Conservation (phyloP, 768 basidiomycete species). For the Melanogaster broomeanus region DNA sequence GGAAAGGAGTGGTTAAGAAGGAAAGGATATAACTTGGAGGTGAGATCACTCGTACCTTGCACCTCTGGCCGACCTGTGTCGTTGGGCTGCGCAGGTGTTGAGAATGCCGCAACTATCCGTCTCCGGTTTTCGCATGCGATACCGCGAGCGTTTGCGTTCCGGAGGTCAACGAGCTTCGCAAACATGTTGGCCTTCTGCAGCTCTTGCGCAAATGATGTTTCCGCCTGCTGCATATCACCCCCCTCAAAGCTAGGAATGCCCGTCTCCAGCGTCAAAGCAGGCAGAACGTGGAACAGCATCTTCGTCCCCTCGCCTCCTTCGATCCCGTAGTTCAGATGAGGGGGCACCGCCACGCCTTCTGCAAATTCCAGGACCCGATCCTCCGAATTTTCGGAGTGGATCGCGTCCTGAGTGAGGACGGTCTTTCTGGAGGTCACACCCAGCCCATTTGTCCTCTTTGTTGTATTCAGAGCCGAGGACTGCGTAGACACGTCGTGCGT, state of each 20-base stretch:
- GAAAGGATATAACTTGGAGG: not conserved
- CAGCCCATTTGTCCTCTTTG: slow-evolving; percentile 67
- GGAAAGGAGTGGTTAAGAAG: not conserved
- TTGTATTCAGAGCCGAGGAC: slow-evolving; percentile 72
- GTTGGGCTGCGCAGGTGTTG: slow-evolving; percentile 59
- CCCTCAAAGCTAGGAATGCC: slow-evolving; percentile 21
- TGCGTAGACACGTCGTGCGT: slow-evolving; percentile 56
- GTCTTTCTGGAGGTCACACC: slow-evolving; percentile 65
- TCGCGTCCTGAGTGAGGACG: slow-evolving; percentile 56
- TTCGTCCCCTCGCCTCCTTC: slow-evolving; percentile 49
- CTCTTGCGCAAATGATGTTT: slow-evolving; percentile 36
- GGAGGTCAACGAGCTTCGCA: slow-evolving; percentile 74
- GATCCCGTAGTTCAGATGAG: slow-evolving; percentile 67
- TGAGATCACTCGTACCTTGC: slow-evolving; percentile 59
- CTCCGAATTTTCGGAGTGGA: slow-evolving; percentile 29
- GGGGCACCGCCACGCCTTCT: slow-evolving; percentile 50
- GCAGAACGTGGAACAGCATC: slow-evolving; percentile 69
- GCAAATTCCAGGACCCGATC: slow-evolving; percentile 28
- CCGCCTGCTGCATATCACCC: slow-evolving; percentile 19
- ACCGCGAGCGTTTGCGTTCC: slow-evolving; percentile 86
- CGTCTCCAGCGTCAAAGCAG: slow-evolving; percentile 46
- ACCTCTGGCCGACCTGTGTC: slow-evolving; percentile 88
- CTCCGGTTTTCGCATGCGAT: slow-evolving; percentile 85
- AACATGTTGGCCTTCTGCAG: slow-evolving; percentile 54
- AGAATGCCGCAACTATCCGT: slow-evolving; percentile 80